Evolutionary conservation across 164 flowering plant species (phyloP), one percentile per base, ranked within the genome.

Genomic region (Vitis rotundifolia): DNA sequence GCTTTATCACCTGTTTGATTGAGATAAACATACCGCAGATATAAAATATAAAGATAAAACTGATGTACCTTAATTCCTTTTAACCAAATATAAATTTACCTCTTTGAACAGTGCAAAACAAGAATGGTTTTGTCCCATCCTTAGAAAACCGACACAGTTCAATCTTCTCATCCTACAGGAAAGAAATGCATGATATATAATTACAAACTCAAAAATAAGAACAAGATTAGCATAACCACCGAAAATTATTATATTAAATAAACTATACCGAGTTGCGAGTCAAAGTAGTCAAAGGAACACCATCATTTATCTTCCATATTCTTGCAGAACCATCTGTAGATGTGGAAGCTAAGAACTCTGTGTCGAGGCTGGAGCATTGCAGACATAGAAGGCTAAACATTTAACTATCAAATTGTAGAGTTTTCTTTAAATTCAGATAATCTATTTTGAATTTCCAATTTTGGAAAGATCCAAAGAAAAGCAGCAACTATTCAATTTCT

Each of bases 41-140:
- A 10, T 28, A 61, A 52, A 15, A 67, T 54, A 59, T 44, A 61
- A 59, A 16, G 11, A 54, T 19, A 18, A 37, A 58, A 52, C 58
- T 7, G n/a, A 28, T 51, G 18, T 12, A 51, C 48, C 15, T 29
- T 57, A 52, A 64, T n/a, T 70, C 44, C 53, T 62, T 31, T 14
- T 15, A 61, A 60, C 28, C 37, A 65, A 18, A 53, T 28, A 72
- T n/a, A 11, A 28, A 9, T 44, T 59, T 62, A 96, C 99, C 99
- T 83, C 79, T 85, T 62, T 86, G 92, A 61, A 87, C 85, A 65
- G 91, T 82, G 73, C 94, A 85, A 82, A 93, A 96, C 63, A 96
- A 73, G 75, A 96, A 96, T n/a, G 98, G 99, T 68, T 88, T 93
- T 61, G 95, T 93, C 61, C 98, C 98, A 83, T 96, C 99, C 83